Conservation (phyloP, 306 rosid genomes). For the Morella rubra region DNA sequence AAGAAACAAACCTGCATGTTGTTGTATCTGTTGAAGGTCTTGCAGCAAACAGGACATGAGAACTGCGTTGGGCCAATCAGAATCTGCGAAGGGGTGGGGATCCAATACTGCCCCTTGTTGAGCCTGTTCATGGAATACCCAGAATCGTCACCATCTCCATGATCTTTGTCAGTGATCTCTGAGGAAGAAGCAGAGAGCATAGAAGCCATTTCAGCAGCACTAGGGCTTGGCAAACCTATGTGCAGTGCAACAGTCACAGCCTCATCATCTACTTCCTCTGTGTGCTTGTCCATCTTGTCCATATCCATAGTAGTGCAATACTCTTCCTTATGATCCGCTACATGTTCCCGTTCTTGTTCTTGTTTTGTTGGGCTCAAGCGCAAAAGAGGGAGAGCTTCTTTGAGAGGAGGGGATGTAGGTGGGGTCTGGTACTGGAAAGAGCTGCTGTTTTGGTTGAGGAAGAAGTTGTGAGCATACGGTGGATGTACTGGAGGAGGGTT, state of each 20-base stretch:
- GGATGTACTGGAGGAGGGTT: constrained; percentile 24
- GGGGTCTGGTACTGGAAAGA: constrained; percentile 14
- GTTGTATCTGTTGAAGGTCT: constrained; percentile 97
- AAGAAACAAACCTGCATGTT: constrained; percentile 79
- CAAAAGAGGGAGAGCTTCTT: constrained; percentile 79
- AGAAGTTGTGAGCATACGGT: constrained; percentile 23
- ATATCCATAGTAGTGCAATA: constrained; percentile 46
- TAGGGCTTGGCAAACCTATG: constrained; percentile 97
- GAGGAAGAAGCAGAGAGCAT: constrained; percentile 62
- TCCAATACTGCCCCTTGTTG: constrained; percentile 96
- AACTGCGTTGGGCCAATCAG: constrained; percentile 98
- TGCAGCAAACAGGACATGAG: constrained; percentile 97
- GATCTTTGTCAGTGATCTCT: constrained; percentile 39
- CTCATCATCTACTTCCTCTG: constrained; percentile 29
- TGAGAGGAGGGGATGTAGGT: constrained; percentile 78
- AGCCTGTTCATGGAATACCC: constrained; percentile 50
- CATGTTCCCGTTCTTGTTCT: neutral
- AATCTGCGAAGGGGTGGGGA: constrained; percentile 99
- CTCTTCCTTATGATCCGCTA: neutral
- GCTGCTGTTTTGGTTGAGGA: constrained; percentile 16
- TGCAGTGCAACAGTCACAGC: constrained; percentile 90
- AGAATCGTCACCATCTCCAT: constrained; percentile 38
- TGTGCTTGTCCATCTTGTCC: constrained; percentile 24
- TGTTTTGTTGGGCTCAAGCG: constrained; percentile 47
- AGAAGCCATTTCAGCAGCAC: constrained; percentile 85